A percentile compares a stretch with the other conserved stretches of the same genome.
Evolutionary conservation across 345 rosid species (phyloP).

Genomic region (Raphanus raphanistrum): DNA sequence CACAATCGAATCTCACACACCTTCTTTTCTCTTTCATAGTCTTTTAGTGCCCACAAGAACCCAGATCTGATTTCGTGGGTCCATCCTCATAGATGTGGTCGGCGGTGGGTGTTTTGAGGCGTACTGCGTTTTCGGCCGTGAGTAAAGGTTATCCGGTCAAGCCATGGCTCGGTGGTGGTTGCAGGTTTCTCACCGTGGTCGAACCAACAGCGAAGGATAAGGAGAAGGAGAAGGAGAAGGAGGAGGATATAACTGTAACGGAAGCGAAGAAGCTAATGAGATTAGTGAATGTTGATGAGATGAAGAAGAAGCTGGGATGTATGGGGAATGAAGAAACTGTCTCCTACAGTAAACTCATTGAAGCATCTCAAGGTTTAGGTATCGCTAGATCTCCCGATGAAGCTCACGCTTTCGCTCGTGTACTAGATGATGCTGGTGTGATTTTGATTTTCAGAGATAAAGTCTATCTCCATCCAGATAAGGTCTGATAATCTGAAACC

Average conservation of each 20-base stretch:
- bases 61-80: conserved; percentile 30
- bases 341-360: conserved; percentile 49
- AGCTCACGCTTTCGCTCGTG: conserved; percentile 66
- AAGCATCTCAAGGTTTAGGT: conserved; percentile 56
- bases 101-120: conserved; percentile 31
- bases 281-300: conserved; percentile 71
- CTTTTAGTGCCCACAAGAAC: neutral
- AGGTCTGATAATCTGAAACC: conserved; percentile 43
- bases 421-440: conserved; percentile 86
- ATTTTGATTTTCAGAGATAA: conserved; percentile 75
- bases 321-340: conserved; percentile 64
- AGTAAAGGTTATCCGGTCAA: conserved; percentile 8
- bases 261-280: conserved; percentile 84
- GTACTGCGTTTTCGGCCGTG: conserved; percentile 27
- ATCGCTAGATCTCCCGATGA: conserved; percentile 66
- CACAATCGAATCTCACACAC: conserved; percentile 28
- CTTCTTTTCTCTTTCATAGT: neutral
- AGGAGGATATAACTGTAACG: conserved; percentile 44
- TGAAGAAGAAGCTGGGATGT: conserved; percentile 68
- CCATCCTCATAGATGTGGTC: conserved; percentile 28
- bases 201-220: neutral
- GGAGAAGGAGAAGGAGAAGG: neutral
- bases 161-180: conserved; percentile 28
- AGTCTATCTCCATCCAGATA: conserved; percentile 82
- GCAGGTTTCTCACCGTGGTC: conserved; percentile 14